Base-by-base conservation (phyloP, 116 monocot genomes). In the Zostera marina region DNA sequence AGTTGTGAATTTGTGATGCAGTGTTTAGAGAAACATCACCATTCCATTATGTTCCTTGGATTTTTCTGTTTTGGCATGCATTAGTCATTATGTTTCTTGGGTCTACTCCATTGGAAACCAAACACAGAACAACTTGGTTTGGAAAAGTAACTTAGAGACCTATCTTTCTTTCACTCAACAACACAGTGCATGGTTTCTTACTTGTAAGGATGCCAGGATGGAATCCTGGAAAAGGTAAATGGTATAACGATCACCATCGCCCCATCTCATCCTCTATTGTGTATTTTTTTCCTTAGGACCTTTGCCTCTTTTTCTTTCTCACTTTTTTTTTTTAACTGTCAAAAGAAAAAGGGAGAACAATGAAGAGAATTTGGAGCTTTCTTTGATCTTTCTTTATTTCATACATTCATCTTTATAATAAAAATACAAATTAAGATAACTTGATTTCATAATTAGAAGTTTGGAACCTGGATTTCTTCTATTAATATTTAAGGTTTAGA, bases 81-180 rank as follows among this genome's bases (percentile, higher is more conserved):
- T n/a, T n/a, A n/a, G n/a, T n/a, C n/a, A n/a, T 59, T 11, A 2
- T 40, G 16, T 42, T 56, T 13, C 54, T 54, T 44, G 41, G 65
- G 44, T 65, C 54, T 54, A 65, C 54, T 65, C 65, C 44, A 55
- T 11, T 23, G 41, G 63, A 22, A 48, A 62, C 62, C 48, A 32
- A 47, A 32, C 9, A 8, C 32, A 49, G 62, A 62, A 16, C 6
- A 46, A n/a, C 25, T 13, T 46, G 14, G 46, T 44, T 45, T 0
- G 44, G 16, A 42, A 38, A n/a, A 41, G 21, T 8, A 61, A 11
- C 3, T 11, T 13, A 9, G 25, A n/a, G n/a, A n/a, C n/a, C n/a
- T n/a, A n/a, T n/a, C n/a, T n/a, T n/a, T n/a, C n/a, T n/a, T n/a
- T n/a, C n/a, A n/a, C n/a, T n/a, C n/a, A n/a, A n/a, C n/a, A n/a